phyloP scores from a whole-genome alignment of 768 basidiomycete genomes.

The Mycena polygramma region DNA sequence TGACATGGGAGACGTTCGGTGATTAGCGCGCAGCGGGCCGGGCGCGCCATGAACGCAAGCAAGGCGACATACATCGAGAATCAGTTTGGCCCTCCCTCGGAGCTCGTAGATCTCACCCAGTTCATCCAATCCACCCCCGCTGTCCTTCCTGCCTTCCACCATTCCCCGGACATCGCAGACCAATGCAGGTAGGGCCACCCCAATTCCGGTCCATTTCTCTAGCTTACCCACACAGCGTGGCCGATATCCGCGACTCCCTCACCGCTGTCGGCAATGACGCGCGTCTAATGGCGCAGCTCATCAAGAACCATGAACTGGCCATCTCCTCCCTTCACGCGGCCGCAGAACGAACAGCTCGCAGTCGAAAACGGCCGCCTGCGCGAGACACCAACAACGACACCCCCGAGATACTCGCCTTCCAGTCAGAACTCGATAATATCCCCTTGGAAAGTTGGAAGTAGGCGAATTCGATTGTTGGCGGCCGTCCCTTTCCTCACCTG shows the following conservation, averaged over 20 bases:
- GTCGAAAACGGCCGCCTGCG: conserved; percentile 48
- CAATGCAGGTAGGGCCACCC: conserved; percentile 51
- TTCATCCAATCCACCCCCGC: conserved; percentile 53
- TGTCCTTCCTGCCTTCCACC: conserved; percentile 20
- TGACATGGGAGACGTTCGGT: too few species aligned
- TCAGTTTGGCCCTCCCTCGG: conserved; percentile 75
- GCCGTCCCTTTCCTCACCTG: conserved; percentile 22
- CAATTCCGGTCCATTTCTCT: background rate
- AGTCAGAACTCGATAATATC: conserved; percentile 64
- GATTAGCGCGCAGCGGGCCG: too few species aligned
- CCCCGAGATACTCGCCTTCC: conserved; percentile 62
- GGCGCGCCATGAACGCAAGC: conserved; percentile 35
- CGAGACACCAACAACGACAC: conserved; percentile 55
- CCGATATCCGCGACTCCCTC: conserved; percentile 39
- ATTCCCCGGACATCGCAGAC: conserved; percentile 37
- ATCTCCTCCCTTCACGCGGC: conserved; percentile 35
- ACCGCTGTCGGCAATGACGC: conserved; percentile 23
- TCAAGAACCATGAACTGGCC: conserved; percentile 31
- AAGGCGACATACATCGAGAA: conserved; percentile 54
- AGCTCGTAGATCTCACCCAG: conserved; percentile 59
- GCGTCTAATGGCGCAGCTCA: conserved; percentile 26
- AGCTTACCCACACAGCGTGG: conserved; percentile 32
- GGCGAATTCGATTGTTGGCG: conserved; percentile 38
- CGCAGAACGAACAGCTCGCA: conserved; percentile 48
- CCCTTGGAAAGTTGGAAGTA: conserved; percentile 75